Evolutionary conservation across 1,284 basidiomycete species (phyloP), one percentile per base, ranked within the genome.

Genomic region (Paramarasmius palmivorus): DNA sequence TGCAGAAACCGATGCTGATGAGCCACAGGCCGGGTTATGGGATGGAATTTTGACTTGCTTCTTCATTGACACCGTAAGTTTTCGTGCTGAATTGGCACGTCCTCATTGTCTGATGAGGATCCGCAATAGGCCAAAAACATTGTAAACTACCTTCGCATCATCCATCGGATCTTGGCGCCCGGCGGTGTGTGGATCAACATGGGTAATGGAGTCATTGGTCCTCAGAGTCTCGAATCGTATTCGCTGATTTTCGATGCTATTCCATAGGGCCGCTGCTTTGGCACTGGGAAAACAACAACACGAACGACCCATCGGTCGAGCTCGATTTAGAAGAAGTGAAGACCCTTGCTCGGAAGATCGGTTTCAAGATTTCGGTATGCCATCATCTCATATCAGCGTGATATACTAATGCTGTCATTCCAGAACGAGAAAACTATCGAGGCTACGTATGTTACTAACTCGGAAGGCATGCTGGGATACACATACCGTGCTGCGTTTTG

Each of bases 21-120:
- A 85, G 58, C 81, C 84, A 7, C 90, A 94, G 50, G 70, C 79
- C 17, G 90, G 86, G 14, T 71, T 85, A 58, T 99, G 93, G 93
- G 85, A 95, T 61, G 91, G 90, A 0, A 81, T 99, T 10, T 71
- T 97, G 57, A 99, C 96, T 0, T 98, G 94, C 69, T 99, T 98
- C 79, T 99, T 99, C 74, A 90, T 99, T 59, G 96, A 99, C 66
- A 98, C 95, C 5, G 93, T 89, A 57, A 61, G 81, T 52, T 49
- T 36, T 23, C 3, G 12, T 20, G 12, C 51, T 52, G 17, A 10
- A 25, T 19, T 34, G 29, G 45, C 34, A 55, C 50, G 52, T 35
- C 2, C 23, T 38, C 22, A 48, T 23, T 46, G 51, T 23, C 49
- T 50, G 20, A 10, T 19, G n/a, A n/a, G n/a, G n/a, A n/a, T n/a